Percentiles rank a stretch among this genome's conserved stretches.
Evolutionary conservation across 129 eudicot genomes (phyloP).

Genomic region (Lactuca sativa): DNA sequence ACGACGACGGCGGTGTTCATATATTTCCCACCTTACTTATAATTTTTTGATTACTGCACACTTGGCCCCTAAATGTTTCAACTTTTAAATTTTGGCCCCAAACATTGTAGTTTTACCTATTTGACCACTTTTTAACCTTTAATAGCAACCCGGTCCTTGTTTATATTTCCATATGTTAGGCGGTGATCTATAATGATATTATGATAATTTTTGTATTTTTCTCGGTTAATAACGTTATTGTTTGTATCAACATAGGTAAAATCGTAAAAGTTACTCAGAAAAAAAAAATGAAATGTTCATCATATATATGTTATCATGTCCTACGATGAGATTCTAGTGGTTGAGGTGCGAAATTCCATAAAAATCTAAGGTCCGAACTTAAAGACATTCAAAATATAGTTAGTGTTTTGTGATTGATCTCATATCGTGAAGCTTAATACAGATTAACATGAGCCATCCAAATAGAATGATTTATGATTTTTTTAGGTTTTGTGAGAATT

Average conservation of each 20-base stretch:
- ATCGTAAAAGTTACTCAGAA: neutral
- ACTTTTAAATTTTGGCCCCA: neutral
- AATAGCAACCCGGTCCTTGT: neutral
- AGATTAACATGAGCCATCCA: no score
- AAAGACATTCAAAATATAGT: no score
- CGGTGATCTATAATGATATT: neutral
- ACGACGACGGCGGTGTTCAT: conserved; percentile 16
- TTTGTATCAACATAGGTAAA: neutral
- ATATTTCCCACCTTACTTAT: neutral
- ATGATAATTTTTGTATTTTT: neutral
- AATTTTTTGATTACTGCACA: conserved; percentile 1
- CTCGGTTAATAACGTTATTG: neutral
- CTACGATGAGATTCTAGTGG: no score
- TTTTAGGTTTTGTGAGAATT: no score
- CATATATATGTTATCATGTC: neutral
- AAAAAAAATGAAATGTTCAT: neutral
- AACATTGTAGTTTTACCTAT: neutral
- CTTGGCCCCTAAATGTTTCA: conserved; percentile 2
- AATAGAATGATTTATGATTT: no score
- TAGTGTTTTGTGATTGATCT: no score
- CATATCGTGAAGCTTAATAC: no score
- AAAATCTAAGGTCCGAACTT: no score
- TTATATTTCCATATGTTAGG: neutral
- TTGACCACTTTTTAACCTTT: neutral
- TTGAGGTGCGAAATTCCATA: no score